phyloP scores from a whole-genome alignment of 257 asterid genomes.

The Ocimum tenuiflorum region DNA sequence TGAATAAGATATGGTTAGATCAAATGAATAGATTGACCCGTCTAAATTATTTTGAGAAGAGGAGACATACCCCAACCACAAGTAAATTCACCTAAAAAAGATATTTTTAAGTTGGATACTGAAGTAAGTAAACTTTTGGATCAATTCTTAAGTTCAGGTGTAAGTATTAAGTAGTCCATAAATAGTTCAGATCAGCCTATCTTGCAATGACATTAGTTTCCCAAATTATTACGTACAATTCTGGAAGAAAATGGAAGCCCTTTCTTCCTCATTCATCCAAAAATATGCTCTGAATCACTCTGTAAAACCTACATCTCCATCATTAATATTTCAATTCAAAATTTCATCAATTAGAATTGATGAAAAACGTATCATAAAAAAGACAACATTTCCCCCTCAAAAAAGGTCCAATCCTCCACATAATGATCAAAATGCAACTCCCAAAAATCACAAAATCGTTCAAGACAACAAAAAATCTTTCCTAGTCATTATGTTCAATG shows the following conservation, averaged over 20 bases:
- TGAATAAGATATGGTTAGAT: too few relatives aligned
- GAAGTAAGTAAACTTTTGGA: too few relatives aligned
- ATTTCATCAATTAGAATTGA: slow-evolving; percentile 30
- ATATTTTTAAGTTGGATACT: too few relatives aligned
- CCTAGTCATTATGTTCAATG: slow-evolving; percentile 16
- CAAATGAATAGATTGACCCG: too few relatives aligned
- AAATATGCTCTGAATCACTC: background rate
- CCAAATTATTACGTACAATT: too few relatives aligned
- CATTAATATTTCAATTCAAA: background rate
- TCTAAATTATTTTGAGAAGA: too few relatives aligned
- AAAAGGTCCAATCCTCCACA: background rate
- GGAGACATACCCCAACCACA: too few relatives aligned
- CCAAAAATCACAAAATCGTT: background rate
- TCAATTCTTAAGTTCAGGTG: too few relatives aligned
- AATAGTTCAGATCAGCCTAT: too few relatives aligned
- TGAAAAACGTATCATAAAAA: background rate
- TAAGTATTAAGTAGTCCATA: too few relatives aligned
- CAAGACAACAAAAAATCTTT: background rate
- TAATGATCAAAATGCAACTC: background rate
- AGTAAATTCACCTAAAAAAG: too few relatives aligned
- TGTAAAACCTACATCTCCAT: background rate
- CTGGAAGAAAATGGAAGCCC: slow-evolving; percentile 40
- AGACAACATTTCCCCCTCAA: background rate
- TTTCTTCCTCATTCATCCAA: slow-evolving; percentile 45
- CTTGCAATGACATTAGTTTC: too few relatives aligned